Evolutionary conservation across 495 filamentous ascomycete species (phyloP).

Genomic region (Trichoderma reesei): DNA sequence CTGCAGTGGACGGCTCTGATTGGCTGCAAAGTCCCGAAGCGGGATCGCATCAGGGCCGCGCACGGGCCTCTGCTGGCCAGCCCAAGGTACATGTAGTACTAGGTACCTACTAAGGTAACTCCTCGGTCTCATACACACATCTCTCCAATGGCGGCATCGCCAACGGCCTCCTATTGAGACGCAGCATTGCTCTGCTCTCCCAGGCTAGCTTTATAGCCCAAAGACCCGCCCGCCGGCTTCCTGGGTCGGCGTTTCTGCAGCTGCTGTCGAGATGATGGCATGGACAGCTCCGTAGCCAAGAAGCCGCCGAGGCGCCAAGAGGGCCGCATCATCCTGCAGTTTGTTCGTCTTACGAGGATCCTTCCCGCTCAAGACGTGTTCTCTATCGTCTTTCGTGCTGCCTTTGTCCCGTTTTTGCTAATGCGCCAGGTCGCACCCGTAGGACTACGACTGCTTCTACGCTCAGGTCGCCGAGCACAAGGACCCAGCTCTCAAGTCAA

Average conservation of each 20-base stretch:
- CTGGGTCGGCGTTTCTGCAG: no score
- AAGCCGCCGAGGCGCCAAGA: constrained; percentile 44
- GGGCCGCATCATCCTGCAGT: constrained; percentile 67
- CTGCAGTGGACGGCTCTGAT: neutral
- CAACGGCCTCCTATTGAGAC: neutral
- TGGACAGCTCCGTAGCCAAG: neutral
- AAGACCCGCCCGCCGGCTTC: no score
- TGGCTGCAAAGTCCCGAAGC: neutral
- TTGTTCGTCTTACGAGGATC: constrained; percentile 50
- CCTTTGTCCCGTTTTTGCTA: no score
- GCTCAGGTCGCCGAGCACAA: constrained; percentile 78
- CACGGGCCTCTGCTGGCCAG: neutral
- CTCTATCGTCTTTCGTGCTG: no score
- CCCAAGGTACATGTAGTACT: no score
- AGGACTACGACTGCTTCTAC: constrained; percentile 95
- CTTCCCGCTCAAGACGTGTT: neutral
- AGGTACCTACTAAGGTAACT: no score
- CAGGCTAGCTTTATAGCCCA: no score
- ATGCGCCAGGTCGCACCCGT: neutral
- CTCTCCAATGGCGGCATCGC: neutral
- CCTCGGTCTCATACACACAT: no score
- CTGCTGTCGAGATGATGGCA: neutral
- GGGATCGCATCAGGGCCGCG: neutral
- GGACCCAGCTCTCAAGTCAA: constrained; percentile 58
- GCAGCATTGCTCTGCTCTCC: no score